A percentile compares a stretch with the other conserved stretches of the same genome.
Conservation (phyloP, 306 rosid species). For the Medicago truncatula region MtrunA17r5.0-ANR NC_053043.1:20151001-20151500, state of each 20-base stretch:
- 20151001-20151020: background rate
- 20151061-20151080: slow-evolving; percentile 28
- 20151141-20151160: slow-evolving; percentile 1
- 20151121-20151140: slow-evolving; percentile 26
- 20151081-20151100: slow-evolving; percentile 20
- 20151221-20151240: slow-evolving; percentile 78
- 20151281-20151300: slow-evolving; percentile 29
- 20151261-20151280: slow-evolving; percentile 87
- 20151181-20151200: slow-evolving; percentile 62
- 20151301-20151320: slow-evolving; percentile 26
- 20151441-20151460: slow-evolving; percentile 29
- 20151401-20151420: slow-evolving; percentile 71
- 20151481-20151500: slow-evolving; percentile 68
- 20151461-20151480: slow-evolving; percentile 39
- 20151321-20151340: slow-evolving; percentile 34
- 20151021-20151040: slow-evolving; percentile 12
- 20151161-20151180: slow-evolving; percentile 35
- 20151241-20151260: slow-evolving; percentile 98
- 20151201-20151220: slow-evolving; percentile 96
- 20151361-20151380: slow-evolving; percentile 95
- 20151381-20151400: slow-evolving; percentile 86
- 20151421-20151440: slow-evolving; percentile 15
- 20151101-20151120: slow-evolving; percentile 19
- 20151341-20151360: slow-evolving; percentile 79
- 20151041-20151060: background rate